phyloP scores from a whole-genome alignment of 805 yeast genomes.

The Metschnikowia amazonensis region DNA sequence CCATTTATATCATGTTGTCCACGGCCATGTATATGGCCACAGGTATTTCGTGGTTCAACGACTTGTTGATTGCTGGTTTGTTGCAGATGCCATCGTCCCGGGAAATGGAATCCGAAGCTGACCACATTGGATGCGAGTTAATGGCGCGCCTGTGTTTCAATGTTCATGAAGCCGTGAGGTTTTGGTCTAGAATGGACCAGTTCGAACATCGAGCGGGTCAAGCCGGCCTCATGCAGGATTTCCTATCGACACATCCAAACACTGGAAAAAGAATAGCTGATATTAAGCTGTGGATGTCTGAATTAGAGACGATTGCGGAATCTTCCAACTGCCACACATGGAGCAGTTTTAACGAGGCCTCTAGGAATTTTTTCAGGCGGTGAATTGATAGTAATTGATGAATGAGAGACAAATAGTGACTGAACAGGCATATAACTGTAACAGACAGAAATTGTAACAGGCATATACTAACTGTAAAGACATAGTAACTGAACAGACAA shows the following conservation, averaged over 20 bases:
- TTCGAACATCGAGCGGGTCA: conserved; percentile 24
- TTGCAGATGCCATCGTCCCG: conserved; percentile 82
- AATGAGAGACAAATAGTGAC: too few species aligned
- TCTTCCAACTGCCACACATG: conserved; percentile 35
- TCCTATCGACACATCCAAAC: conserved; percentile 85
- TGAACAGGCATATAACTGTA: too few species aligned
- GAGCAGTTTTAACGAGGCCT: conserved; percentile 14
- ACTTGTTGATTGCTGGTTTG: conserved; percentile 50
- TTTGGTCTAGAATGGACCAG: conserved; percentile 79
- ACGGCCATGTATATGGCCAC: conserved; percentile 48
- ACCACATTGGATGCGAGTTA: conserved; percentile 85
- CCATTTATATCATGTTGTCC: conserved; percentile 58
- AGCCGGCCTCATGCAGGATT: conserved; percentile 47
- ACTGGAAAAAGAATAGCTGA: conserved; percentile 67
- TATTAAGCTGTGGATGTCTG: conserved; percentile 65
- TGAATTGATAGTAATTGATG: too few species aligned
- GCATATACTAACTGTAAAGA: too few species aligned
- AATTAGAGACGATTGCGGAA: conserved; percentile 45
- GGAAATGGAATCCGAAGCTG: conserved; percentile 95
- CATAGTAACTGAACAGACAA: too few species aligned
- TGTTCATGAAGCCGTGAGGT: conserved; percentile 64
- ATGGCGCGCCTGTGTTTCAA: conserved; percentile 89
- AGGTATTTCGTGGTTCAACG: conserved; percentile 58
- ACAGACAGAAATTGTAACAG: too few species aligned
- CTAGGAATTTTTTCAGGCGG: conserved; percentile 15